Evolutionary conservation across 257 asterid genomes (phyloP).

Genomic region (Nicotiana benthamiana): DNA sequence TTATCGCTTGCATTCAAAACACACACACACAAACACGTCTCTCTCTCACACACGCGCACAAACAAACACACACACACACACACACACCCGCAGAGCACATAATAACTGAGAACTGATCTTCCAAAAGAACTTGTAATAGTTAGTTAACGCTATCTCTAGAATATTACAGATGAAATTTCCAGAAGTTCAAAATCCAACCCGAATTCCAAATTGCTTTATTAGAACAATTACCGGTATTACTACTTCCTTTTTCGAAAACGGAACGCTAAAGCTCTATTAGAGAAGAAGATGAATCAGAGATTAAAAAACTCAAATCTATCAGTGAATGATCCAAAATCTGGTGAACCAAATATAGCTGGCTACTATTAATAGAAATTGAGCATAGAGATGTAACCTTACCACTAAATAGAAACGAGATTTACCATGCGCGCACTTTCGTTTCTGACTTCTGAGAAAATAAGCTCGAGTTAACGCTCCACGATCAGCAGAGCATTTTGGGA

Average conservation of each 20-base stretch:
- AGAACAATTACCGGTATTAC: not conserved
- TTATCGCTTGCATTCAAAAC: not conserved
- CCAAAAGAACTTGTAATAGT: not conserved
- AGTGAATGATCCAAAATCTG: not conserved
- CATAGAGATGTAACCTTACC: not conserved
- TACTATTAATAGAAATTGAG: not conserved
- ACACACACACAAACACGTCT: not conserved
- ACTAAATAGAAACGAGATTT: not conserved
- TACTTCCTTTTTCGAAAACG: not conserved
- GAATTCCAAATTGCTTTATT: not conserved
- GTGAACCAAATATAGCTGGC: not conserved
- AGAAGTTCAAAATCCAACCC: not conserved
- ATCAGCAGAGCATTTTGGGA: not conserved
- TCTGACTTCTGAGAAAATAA: not conserved
- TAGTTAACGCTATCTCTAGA: not conserved
- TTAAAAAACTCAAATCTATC: not conserved
- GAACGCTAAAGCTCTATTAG: not conserved
- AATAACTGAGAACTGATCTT: not conserved
- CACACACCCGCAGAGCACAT: not conserved
- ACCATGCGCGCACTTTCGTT: not conserved
- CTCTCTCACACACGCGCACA: not conserved
- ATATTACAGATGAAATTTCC: not conserved
- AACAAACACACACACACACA: not conserved
- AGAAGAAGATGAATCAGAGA: not conserved
- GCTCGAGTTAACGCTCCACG: not conserved